Evolutionary conservation across 345 rosid genomes (phyloP).

Genomic region (Boechera divaricarpa): DNA sequence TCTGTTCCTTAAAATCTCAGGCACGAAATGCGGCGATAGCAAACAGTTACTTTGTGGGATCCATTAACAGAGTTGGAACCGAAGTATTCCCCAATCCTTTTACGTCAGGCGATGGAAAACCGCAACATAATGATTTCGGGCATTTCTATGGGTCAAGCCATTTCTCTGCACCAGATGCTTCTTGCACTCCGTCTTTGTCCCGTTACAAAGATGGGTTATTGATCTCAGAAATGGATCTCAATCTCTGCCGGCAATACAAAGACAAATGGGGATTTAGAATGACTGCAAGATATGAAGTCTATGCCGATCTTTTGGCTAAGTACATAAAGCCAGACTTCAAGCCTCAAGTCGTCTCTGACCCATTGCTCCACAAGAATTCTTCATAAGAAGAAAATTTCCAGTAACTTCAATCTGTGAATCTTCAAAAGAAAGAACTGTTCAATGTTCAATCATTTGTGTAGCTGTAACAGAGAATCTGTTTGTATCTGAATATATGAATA

Average conservation of each 20-base stretch:
- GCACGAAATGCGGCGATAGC: slow-evolving; percentile 96
- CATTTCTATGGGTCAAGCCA: slow-evolving; percentile 95
- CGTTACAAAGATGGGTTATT: slow-evolving; percentile 78
- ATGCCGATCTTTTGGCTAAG: slow-evolving; percentile 59
- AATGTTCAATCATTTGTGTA: slow-evolving; percentile 17
- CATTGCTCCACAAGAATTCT: slow-evolving; percentile 66
- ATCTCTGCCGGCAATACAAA: slow-evolving; percentile 88
- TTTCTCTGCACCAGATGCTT: slow-evolving; percentile 94
- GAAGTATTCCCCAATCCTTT: slow-evolving; percentile 88
- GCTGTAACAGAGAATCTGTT: slow-evolving; percentile 19
- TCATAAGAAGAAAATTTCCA: slow-evolving; percentile 28
- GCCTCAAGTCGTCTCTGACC: slow-evolving; percentile 81
- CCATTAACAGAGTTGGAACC: slow-evolving; percentile 96
- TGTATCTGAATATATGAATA: slow-evolving; percentile 5
- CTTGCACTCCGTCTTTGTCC: slow-evolving; percentile 87
- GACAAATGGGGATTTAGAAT: slow-evolving; percentile 96
- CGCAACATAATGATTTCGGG: slow-evolving; percentile 82
- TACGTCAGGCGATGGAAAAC: slow-evolving; percentile 93
- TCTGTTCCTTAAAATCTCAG: slow-evolving; percentile 41
- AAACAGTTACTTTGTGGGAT: slow-evolving; percentile 94
- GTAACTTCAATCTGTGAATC: background rate
- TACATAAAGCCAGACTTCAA: slow-evolving; percentile 77
- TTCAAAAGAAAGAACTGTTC: slow-evolving; percentile 22
- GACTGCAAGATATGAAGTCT: slow-evolving; percentile 83
- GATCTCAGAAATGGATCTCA: slow-evolving; percentile 89